These are phyloP conservation scores for Vinca major DNA, from an alignment of 305 asterid species.

Conservation along the genomic window DNA sequence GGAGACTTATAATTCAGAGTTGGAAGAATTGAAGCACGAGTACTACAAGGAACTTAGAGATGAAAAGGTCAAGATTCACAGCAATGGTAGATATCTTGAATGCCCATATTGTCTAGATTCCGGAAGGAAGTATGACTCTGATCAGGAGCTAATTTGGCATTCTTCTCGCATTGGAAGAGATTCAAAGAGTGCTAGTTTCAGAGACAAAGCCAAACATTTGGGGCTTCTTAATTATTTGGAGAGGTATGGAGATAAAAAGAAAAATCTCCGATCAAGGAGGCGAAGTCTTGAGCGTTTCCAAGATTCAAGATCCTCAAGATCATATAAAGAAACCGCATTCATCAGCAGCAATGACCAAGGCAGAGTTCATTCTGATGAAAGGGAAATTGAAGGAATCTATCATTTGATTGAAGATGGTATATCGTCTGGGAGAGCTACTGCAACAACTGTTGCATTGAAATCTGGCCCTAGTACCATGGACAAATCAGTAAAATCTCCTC, in stretches of 20 bases:
- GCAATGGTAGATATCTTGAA: slow-evolving; percentile 34
- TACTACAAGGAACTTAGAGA: slow-evolving; percentile 50
- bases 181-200: slow-evolving; percentile 49
- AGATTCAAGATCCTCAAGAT: slow-evolving; percentile 14
- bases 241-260: slow-evolving; percentile 25
- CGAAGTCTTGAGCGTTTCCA: slow-evolving; percentile 23
- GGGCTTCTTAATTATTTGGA: slow-evolving; percentile 57
- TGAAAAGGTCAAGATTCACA: slow-evolving; percentile 31
- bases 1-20: slow-evolving; percentile 28
- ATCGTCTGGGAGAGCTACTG: slow-evolving; percentile 5
- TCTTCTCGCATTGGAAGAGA: slow-evolving; percentile 55
- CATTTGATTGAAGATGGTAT: slow-evolving; percentile 17
- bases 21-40: slow-evolving; percentile 39
- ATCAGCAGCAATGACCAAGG: neutral
- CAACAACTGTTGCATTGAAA: neutral
- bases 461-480: slow-evolving; percentile 12
- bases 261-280: slow-evolving; percentile 20
- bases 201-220: slow-evolving; percentile 57
- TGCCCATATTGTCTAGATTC: slow-evolving; percentile 57
- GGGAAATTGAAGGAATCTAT: slow-evolving; percentile 17
- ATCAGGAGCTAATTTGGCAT: slow-evolving; percentile 51
- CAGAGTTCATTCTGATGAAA: slow-evolving; percentile 4
- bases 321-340: slow-evolving; percentile 5
- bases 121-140: slow-evolving; percentile 37
- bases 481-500: slow-evolving; percentile 14